phyloP scores from a whole-genome alignment of 192 early-diverging fungal species.

The Martensiomyces pterosporus region DNA sequence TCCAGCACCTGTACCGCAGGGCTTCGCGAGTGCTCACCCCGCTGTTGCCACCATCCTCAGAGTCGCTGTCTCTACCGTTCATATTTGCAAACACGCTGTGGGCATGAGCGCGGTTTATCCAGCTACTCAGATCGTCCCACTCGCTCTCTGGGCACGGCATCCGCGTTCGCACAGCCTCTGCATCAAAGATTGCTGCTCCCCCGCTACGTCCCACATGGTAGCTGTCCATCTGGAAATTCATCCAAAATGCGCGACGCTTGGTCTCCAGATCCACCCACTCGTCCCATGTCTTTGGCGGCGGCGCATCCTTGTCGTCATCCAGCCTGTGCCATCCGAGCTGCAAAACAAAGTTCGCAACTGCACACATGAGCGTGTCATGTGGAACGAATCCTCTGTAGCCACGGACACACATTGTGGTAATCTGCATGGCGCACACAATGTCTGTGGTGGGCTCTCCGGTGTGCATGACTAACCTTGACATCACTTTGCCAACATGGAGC shows the following conservation, averaged over 20 bases:
- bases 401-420: conserved; percentile 12
- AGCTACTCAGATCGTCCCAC: conserved; percentile 22
- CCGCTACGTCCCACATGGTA: conserved; percentile 16
- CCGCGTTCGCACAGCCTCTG: conserved; percentile 7
- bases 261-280: conserved; percentile 32
- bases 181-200: conserved; percentile 10
- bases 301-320: conserved; percentile 18
- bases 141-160: conserved; percentile 21
- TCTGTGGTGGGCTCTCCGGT: conserved; percentile 14
- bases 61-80: too few species aligned
- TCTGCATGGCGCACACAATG: conserved; percentile 24
- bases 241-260: conserved; percentile 41
- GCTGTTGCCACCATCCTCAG: too few species aligned
- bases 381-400: conserved; percentile 6
- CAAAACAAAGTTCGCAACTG: conserved; percentile 16
- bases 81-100: too few species aligned
- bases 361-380: conserved; percentile 19
- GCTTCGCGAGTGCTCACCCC: too few species aligned
- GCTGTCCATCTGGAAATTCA: conserved; percentile 19
- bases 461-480: background rate
- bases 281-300: conserved; percentile 17
- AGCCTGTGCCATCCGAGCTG: conserved; percentile 38
- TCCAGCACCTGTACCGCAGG: too few species aligned
- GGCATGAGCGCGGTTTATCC: conserved; percentile 2
- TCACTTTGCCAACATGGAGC: background rate